Base-by-base conservation (phyloP, 352 stramenopile genomes). In the Halophytophthora polymorphica region DNA sequence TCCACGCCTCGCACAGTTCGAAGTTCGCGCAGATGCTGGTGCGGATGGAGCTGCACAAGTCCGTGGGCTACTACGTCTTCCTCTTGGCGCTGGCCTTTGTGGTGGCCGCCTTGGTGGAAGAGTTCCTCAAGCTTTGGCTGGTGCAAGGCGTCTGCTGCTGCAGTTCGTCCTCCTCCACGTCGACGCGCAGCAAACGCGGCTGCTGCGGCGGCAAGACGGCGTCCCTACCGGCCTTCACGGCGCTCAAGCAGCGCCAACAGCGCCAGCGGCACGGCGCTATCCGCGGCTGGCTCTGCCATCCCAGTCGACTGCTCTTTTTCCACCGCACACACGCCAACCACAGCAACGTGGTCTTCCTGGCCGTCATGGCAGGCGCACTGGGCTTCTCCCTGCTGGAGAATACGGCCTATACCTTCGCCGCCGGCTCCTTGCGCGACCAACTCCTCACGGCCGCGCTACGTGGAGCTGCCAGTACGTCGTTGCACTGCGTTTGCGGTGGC, bases 341-440 rank as follows among this genome's bases (percentile, higher is more conserved):
- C 55, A 52, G 64, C 23, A 69, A 83, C 38, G 77, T 88, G 10
- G 68, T 87, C 44, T 80, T 86, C 51, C 56, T 86, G 21, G 69
- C 66, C 0, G 66, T 88, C 13, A 50, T 81, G 5, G 71, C 70
- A 2, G 76, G 66, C 1, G 54, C 77, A 11, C 47, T 89, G 11
- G 77, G 77, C 6, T 87, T 91, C 44, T 80, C 81, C 5, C 59
- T 80, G 13, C 66, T 75, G 41, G 81, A 91, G 52, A 91, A 86
- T 45, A 56, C 67, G 6, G 72, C 29, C 0, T 89, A 71, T 50
- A 71, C 73, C 1, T 80, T 89, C 19, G 36, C 58, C 3, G 44
- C 48, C 5, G 40, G 56, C 11, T 67, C 60, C 1, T 74, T 72
- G 40, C 48, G 43, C 11, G 60, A 77, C 14, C 62, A 70, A 6